Conservation (phyloP, 139 green algal species). For the Eudorina sp. region DNA sequence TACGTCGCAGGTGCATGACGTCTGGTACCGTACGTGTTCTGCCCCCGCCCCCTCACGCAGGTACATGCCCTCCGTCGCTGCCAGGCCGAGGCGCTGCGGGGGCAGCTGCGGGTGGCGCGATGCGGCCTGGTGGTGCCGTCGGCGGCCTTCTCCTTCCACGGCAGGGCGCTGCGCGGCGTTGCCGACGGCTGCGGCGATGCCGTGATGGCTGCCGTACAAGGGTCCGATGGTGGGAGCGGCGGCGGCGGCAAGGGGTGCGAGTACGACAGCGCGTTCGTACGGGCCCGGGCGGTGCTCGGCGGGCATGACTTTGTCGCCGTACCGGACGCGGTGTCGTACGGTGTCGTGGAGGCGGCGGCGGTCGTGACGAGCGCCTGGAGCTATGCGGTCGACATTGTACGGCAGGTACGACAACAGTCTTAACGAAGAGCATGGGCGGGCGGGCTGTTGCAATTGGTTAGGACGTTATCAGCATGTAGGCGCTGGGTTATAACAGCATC, state of each 20-base stretch:
- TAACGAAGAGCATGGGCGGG: background rate
- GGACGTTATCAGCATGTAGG: background rate
- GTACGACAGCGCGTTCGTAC: background rate
- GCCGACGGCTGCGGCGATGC: background rate
- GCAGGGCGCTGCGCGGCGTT: background rate
- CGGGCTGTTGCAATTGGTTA: background rate
- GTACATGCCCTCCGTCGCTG: background rate
- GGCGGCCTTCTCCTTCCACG: background rate
- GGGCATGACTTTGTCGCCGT: background rate
- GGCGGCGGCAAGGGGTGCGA: background rate
- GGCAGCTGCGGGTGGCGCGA: background rate
- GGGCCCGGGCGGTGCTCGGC: background rate
- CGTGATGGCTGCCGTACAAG: background rate
- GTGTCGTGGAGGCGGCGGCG: constrained; percentile 36
- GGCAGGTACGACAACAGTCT: background rate
- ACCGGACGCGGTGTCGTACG: background rate
- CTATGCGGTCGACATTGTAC: constrained; percentile 3
- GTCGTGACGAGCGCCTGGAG: background rate
- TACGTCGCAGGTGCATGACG: too few relatives aligned
- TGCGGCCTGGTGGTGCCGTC: constrained; percentile 27
- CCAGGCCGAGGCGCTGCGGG: background rate
- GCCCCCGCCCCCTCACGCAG: too few relatives aligned
- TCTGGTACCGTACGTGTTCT: too few relatives aligned
- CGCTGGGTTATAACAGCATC: background rate
- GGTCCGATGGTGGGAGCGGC: too few relatives aligned